These are phyloP conservation scores for Serendipita vermifera DNA, from an alignment of 768 basidiomycete species.

Conservation along the genomic window DNA sequence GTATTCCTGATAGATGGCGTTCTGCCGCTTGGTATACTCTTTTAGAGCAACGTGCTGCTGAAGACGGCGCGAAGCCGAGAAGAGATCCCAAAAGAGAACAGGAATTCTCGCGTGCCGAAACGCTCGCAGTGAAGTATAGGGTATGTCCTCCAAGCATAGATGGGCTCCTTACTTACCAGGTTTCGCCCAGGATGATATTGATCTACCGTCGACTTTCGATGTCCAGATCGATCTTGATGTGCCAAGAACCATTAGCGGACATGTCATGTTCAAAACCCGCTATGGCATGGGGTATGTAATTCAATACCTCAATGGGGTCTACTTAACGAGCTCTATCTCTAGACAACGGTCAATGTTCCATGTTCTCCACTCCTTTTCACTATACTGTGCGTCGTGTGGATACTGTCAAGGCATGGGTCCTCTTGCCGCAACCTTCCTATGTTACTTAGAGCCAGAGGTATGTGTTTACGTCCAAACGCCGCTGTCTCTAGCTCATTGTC, in stretches of 20 bases:
- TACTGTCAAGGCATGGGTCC: conserved; percentile 99
- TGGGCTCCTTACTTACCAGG: too few species aligned
- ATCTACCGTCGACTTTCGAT: conserved; percentile 78
- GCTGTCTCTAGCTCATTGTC: neutral
- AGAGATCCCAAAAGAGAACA: conserved; percentile 18
- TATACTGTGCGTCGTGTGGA: conserved; percentile 73
- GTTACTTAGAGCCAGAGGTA: conserved; percentile 80
- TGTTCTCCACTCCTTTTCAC: conserved; percentile 83
- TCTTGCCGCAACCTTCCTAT: conserved; percentile 85
- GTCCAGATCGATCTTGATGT: conserved; percentile 98
- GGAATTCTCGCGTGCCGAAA: conserved; percentile 9
- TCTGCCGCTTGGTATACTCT: conserved; percentile 82
- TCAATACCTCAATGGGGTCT: too few species aligned
- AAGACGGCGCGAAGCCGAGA: conserved; percentile 29
- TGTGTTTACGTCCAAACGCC: conserved; percentile 13
- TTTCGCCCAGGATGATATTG: conserved; percentile 39
- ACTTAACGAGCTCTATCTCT: too few species aligned
- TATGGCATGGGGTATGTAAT: conserved; percentile 81
- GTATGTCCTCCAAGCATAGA: conserved; percentile 15
- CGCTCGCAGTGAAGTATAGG: conserved; percentile 25
- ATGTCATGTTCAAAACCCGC: conserved; percentile 86
- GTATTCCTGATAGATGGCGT: conserved; percentile 93
- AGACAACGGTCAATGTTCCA: conserved; percentile 94
- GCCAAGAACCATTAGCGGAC: conserved; percentile 87
- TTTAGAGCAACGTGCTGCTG: conserved; percentile 35